Evolutionary conservation across 2,329 filamentous ascomycete genomes (phyloP), one percentile per base, ranked within the genome.

Genomic region (Penicillium janthinellum): DNA sequence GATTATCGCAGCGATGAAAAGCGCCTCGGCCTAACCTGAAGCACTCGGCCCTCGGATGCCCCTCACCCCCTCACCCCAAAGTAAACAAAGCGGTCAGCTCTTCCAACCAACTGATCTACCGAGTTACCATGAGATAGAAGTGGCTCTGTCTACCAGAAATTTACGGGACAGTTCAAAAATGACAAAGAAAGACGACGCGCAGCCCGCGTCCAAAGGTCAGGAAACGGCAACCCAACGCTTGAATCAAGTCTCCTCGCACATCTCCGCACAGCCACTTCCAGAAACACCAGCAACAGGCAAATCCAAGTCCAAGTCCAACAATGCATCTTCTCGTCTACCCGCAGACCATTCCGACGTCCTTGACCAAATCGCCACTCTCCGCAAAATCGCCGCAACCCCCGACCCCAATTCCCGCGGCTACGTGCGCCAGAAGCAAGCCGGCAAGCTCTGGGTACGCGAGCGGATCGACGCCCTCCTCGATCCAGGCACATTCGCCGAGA

Each of bases 371-470:
- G 64, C 74, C 5, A 77, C 78, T 0, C 78, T 88, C 1, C 78
- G 77, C 15, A 75, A 71, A 6, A 82, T 86, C 39, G 85, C 86
- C 11, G 74, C 78, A 22, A 87, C 81, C 0, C 85, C 86, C 1
- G 78, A 86, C 54, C 70, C 78, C 0, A 80, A 74, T 7, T 82
- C 82, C 57, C 77, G 82, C 61, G 86, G 86, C 25, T 88, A 88
- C 63, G 72, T 84, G n/a, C 81, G 84, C 5, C 86, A 89, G 69
- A 87, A 86, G 64, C 78, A 85, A 71, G 81, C 84, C 3, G 86
- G 86, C 1, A 89, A 89, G 70, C 78, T 88, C 17, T 88, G 86
- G 85, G 86, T 88, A 0, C 81, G 86, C 22, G 86, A 88, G 66
- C 78, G 86, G 2, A 83, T 88, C 17, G 78, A 84, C 5, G 75